Percentiles rank a stretch among this genome's conserved stretches.
These are phyloP conservation scores for Gracilaria domingensis DNA, from an alignment of 23 red algal species.

Conservation along the genomic window DNA sequence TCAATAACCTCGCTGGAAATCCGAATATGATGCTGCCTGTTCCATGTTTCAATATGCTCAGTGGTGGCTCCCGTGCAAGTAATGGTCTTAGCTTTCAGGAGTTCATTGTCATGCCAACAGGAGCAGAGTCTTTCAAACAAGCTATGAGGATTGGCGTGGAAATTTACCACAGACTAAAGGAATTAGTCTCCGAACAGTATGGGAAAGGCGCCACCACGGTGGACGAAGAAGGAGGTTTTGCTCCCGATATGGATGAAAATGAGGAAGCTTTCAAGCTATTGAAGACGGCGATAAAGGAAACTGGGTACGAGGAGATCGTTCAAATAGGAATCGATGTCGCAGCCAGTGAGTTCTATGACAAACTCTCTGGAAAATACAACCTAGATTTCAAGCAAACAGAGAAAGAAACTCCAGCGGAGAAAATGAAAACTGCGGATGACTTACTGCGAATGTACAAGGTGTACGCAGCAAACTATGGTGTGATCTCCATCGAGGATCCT, in stretches of 20 bases:
- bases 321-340: constrained; percentile 90
- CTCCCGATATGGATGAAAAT: constrained; percentile 88
- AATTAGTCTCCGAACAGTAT: constrained; percentile 84
- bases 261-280: constrained; percentile 86
- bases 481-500: constrained; percentile 92
- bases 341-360: constrained; percentile 83
- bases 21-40: constrained; percentile 88
- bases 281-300: constrained; percentile 75
- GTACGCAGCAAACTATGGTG: constrained; percentile 75
- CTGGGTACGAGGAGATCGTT: constrained; percentile 81
- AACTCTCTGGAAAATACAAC: constrained; percentile 77
- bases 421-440: constrained; percentile 65
- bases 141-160: constrained; percentile 93
- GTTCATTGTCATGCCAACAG: constrained; percentile 96
- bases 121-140: constrained; percentile 84
- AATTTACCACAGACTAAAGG: constrained; percentile 90
- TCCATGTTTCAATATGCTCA: constrained; percentile 95
- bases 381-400: constrained; percentile 86
- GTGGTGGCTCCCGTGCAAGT: constrained; percentile 89
- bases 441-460: constrained; percentile 86
- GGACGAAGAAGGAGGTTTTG: constrained; percentile 97
- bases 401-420: constrained; percentile 24
- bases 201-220: constrained; percentile 79
- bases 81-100: constrained; percentile 98
- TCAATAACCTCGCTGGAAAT: constrained; percentile 96